Base-by-base conservation (phyloP, 192 early-diverging fungal species). In the Obelidium mucronatum region DNA sequence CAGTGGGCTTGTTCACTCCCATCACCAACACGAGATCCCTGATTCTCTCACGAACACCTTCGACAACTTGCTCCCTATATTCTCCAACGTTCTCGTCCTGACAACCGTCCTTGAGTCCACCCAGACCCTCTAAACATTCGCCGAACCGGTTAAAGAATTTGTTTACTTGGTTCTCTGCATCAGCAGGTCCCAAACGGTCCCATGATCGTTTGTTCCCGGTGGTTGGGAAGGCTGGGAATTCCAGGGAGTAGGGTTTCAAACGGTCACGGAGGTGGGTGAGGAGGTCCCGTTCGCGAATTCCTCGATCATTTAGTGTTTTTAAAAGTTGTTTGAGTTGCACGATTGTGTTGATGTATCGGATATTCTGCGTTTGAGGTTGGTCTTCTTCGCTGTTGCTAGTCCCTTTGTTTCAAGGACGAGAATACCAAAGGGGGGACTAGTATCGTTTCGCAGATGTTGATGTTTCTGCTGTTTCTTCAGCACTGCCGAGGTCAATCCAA, bases 401-500 rank as follows among this genome's bases (percentile, higher is more conserved):
- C 51, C 51, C 13, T 15, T 15, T n/a, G n/a, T n/a, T n/a, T n/a
- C n/a, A n/a, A n/a, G n/a, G n/a, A n/a, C n/a, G n/a, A n/a, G n/a
- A n/a, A n/a, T n/a, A n/a, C n/a, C n/a, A n/a, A n/a, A n/a, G n/a
- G n/a, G n/a, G n/a, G n/a, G n/a, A n/a, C n/a, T n/a, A n/a, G n/a
- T n/a, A n/a, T n/a, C n/a, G n/a, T n/a, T n/a, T n/a, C n/a, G n/a
- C n/a, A n/a, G n/a, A n/a, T n/a, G n/a, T n/a, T n/a, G n/a, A n/a
- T n/a, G n/a, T n/a, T n/a, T n/a, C n/a, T n/a, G n/a, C n/a, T n/a
- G n/a, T n/a, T n/a, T n/a, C n/a, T n/a, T n/a, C n/a, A 44, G 42
- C 42, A 44, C 42, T 17, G 56, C 24, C n/a, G n/a, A 15, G 8
- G 42, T 68, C 67, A 11, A 68, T 42, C 67, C 67, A 68, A 19